Conservation (phyloP, 2,329 filamentous ascomycete genomes). For the Piedraia hortae region DNA sequence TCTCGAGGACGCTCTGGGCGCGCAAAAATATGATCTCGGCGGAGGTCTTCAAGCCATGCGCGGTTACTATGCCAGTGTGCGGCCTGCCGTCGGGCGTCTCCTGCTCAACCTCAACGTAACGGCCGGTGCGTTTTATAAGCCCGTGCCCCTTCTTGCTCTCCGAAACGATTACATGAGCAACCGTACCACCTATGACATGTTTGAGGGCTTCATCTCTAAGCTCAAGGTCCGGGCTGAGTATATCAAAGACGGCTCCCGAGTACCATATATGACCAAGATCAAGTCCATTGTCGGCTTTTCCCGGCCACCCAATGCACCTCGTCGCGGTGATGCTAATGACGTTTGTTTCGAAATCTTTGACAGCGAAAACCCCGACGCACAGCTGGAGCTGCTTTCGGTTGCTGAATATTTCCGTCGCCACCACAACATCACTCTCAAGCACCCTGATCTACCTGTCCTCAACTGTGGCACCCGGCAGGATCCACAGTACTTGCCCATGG, state of each 20-base stretch:
- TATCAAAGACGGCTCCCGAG: slow-evolving; percentile 5
- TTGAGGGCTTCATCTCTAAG: slow-evolving; percentile 8
- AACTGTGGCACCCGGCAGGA: slow-evolving; percentile 33
- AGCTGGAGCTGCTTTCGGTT: slow-evolving; percentile 21
- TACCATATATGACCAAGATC: slow-evolving; percentile 8
- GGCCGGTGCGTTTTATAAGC: slow-evolving; percentile 28
- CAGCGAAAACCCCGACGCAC: slow-evolving; percentile 5
- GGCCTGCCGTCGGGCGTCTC: slow-evolving; percentile 28
- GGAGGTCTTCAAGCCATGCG: slow-evolving; percentile 28
- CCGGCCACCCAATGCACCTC: slow-evolving; percentile 4
- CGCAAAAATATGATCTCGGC: slow-evolving; percentile 17
- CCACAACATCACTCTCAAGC: slow-evolving; percentile 15
- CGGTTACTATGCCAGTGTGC: slow-evolving; percentile 34
- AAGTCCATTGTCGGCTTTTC: slow-evolving; percentile 23
- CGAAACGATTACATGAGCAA: slow-evolving; percentile 11
- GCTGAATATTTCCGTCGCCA: slow-evolving; percentile 21
- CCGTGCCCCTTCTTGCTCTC: slow-evolving; percentile 9
- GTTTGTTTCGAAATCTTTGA: slow-evolving; percentile 21
- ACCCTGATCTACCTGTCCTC: slow-evolving; percentile 26
- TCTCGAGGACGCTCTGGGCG: slow-evolving; percentile 9
- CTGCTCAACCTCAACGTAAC: slow-evolving; percentile 36
- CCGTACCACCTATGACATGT: slow-evolving; percentile 4
- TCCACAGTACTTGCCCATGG: slow-evolving; percentile 37
- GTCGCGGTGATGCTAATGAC: slow-evolving; percentile 16
- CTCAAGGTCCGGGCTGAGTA: slow-evolving; percentile 9